Conservation (phyloP, 2,329 filamentous ascomycete species). For the Thielaviopsis populi region DNA sequence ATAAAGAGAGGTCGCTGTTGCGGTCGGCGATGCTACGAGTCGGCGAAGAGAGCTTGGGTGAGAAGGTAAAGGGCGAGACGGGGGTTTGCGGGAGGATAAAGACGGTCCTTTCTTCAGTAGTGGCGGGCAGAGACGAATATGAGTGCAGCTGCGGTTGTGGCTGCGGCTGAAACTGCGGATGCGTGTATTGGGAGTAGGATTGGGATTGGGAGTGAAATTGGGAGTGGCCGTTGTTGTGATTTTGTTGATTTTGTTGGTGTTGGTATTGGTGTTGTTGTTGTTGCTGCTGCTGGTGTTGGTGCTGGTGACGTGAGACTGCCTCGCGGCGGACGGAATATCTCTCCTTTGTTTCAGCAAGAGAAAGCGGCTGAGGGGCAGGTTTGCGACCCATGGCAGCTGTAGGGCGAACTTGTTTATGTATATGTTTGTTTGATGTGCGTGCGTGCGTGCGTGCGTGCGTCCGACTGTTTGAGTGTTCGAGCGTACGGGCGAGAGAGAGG, state of each 20-base stretch:
- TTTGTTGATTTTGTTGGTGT: not conserved
- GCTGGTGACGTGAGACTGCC: not conserved
- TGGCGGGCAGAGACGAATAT: not conserved
- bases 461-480: too few relatives aligned
- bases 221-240: not conserved
- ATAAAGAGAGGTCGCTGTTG: not conserved
- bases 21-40: not conserved
- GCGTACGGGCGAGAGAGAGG: too few relatives aligned
- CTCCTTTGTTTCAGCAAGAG: constrained; percentile 29
- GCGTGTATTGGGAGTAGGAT: too few relatives aligned
- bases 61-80: constrained; percentile 32
- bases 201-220: not conserved
- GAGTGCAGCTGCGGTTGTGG: not conserved
- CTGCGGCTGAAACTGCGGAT: not conserved
- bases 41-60: constrained; percentile 21
- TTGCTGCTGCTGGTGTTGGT: not conserved
- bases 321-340: constrained; percentile 4
- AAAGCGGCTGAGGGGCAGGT: constrained; percentile 42
- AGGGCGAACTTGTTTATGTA: not conserved
- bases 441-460: too few relatives aligned
- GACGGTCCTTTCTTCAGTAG: constrained; percentile 26
- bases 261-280: not conserved
- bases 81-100: constrained; percentile 28
- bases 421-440: not conserved
- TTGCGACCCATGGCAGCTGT: constrained; percentile 38